Conservation (phyloP, 768 basidiomycete genomes). For the Tylopilus cervinicoccineus region DNA sequence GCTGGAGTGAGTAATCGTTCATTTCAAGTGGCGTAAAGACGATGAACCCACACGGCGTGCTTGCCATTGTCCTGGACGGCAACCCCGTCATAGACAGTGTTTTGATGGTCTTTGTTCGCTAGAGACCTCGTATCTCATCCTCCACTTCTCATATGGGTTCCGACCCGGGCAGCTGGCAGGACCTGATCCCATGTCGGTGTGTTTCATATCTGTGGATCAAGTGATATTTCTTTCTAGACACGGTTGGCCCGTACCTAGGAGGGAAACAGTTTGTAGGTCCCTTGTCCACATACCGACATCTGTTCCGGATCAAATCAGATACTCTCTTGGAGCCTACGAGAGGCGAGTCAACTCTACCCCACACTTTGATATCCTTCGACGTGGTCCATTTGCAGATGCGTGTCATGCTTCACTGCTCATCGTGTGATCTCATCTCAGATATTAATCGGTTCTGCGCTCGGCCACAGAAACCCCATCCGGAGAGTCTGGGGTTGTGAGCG, state of each 20-base stretch:
- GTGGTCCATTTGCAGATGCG: neutral
- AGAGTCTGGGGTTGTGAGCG: neutral
- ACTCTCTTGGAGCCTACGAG: neutral
- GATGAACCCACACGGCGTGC: constrained; percentile 14
- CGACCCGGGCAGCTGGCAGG: neutral
- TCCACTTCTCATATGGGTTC: neutral
- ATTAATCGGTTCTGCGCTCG: neutral
- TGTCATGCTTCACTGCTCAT: neutral
- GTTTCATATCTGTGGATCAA: constrained; percentile 19
- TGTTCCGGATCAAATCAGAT: neutral
- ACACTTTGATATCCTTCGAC: neutral
- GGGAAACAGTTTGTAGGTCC: neutral
- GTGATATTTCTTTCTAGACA: neutral
- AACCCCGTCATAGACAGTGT: neutral
- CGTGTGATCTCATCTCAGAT: constrained; percentile 1
- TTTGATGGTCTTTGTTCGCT: neutral
- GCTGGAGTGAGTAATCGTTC: constrained; percentile 28
- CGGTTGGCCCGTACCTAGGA: neutral
- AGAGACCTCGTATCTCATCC: neutral
- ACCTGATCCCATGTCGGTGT: neutral
- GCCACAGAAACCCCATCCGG: constrained; percentile 12
- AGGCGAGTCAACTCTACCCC: neutral
- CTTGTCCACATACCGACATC: neutral
- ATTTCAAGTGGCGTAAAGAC: constrained; percentile 18
- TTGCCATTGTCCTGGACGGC: neutral